Conservation (phyloP, 202 grass and related monocot genomes). For the Saccharum hybrid region DNA sequence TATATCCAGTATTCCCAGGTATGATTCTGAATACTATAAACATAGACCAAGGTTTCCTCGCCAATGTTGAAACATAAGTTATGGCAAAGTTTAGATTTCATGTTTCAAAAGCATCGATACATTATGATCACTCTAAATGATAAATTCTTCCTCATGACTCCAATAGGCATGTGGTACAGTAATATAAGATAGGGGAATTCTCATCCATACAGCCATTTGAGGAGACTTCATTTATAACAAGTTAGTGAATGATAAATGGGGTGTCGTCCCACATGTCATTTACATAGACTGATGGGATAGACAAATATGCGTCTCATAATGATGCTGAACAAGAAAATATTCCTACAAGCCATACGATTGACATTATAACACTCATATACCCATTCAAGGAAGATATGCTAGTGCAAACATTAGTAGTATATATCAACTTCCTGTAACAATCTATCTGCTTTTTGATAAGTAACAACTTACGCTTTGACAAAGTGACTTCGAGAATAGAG, state of each 20-base stretch:
- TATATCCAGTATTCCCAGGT: neutral
- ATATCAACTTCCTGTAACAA: constrained; percentile 23
- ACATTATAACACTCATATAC: too few relatives aligned
- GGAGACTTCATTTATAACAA: too few relatives aligned
- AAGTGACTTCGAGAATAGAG: constrained; percentile 96
- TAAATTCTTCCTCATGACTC: neutral
- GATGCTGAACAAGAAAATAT: too few relatives aligned
- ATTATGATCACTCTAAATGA: neutral
- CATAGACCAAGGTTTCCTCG: neutral
- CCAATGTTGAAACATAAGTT: neutral
- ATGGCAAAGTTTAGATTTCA: neutral
- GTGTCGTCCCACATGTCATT: too few relatives aligned
- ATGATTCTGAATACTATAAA: neutral
- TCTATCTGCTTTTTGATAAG: constrained; percentile 37
- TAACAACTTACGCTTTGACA: constrained; percentile 88
- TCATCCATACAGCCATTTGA: too few relatives aligned
- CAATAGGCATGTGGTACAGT: too few relatives aligned
- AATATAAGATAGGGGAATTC: too few relatives aligned
- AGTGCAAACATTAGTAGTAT: neutral
- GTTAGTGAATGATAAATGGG: too few relatives aligned
- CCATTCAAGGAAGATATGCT: too few relatives aligned
- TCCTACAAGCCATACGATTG: too few relatives aligned
- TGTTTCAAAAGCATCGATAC: neutral
- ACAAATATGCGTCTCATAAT: too few relatives aligned
- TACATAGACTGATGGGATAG: too few relatives aligned